These are phyloP conservation scores for Paxillus involutus DNA, from an alignment of 768 basidiomycete genomes.

Conservation along the genomic window DNA sequence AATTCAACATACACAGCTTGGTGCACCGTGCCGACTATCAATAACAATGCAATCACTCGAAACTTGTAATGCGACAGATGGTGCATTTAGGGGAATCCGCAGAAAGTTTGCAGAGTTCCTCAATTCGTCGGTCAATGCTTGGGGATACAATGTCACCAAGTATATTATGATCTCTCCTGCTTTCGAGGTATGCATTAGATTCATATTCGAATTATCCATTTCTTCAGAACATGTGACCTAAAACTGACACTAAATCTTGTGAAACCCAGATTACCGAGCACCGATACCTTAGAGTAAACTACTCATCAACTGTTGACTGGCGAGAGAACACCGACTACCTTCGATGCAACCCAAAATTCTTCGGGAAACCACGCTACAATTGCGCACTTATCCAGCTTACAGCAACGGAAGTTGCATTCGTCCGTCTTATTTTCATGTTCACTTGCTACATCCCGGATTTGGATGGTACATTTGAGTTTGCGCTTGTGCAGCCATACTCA, in stretches of 20 bases:
- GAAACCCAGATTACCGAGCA: conserved; percentile 21
- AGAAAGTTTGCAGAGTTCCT: neutral
- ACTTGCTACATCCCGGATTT: conserved; percentile 10
- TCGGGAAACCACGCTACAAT: conserved; percentile 22
- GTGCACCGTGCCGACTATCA: too few species aligned
- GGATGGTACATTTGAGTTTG: conserved; percentile 6
- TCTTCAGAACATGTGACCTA: too few species aligned
- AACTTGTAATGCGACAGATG: neutral
- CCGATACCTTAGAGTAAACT: conserved; percentile 26
- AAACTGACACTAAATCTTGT: neutral
- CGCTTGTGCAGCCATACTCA: conserved; percentile 23
- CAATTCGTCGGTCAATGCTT: neutral
- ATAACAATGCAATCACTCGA: too few species aligned
- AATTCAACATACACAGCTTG: conserved; percentile 6
- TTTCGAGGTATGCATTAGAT: neutral
- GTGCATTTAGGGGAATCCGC: neutral
- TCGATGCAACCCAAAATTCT: conserved; percentile 31
- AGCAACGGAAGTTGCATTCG: conserved; percentile 6
- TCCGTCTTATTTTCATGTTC: conserved; percentile 22
- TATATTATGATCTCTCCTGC: neutral
- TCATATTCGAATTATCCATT: too few species aligned
- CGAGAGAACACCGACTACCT: conserved; percentile 25
- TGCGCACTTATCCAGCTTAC: conserved; percentile 23
- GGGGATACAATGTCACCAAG: neutral
- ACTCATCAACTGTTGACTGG: conserved; percentile 31